Evolutionary conservation across 257 asterid genomes (phyloP).

Genomic region (Vinca minor): DNA sequence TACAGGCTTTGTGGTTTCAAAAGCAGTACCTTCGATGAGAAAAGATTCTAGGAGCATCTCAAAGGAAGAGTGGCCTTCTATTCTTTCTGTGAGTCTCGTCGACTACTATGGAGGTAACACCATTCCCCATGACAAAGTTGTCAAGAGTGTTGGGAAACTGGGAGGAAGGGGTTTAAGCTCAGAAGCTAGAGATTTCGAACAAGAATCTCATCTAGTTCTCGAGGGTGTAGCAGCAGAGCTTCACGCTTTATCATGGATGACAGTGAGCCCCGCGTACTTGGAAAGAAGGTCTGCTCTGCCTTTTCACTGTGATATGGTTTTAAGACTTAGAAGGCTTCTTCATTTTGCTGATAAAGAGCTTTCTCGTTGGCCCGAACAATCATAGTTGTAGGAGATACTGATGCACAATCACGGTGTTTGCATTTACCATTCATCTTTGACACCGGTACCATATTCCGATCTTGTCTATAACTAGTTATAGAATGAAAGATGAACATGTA

Average conservation of each 20-base stretch:
- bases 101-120: slow-evolving; percentile 80
- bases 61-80: slow-evolving; percentile 96
- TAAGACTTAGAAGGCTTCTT: slow-evolving; percentile 85
- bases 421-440: not conserved
- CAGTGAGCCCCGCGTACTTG: slow-evolving; percentile 78
- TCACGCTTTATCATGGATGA: slow-evolving; percentile 98
- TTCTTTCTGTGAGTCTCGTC: slow-evolving; percentile 68
- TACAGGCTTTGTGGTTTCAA: slow-evolving; percentile 84
- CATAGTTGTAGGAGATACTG: slow-evolving; percentile 17
- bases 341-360: slow-evolving; percentile 91
- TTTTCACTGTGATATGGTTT: slow-evolving; percentile 88
- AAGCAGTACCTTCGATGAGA: slow-evolving; percentile 87
- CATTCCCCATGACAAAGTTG: slow-evolving; percentile 46
- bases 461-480: not conserved
- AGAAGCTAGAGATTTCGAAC: slow-evolving; percentile 58
- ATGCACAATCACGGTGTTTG: not conserved
- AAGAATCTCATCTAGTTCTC: slow-evolving; percentile 55
- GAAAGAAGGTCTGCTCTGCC: slow-evolving; percentile 88
- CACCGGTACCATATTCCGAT: too few species aligned
- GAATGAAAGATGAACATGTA: not conserved
- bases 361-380: slow-evolving; percentile 61
- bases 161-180: slow-evolving; percentile 49
- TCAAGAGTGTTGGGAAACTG: slow-evolving; percentile 43
- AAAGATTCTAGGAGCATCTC: slow-evolving; percentile 48
- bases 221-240: slow-evolving; percentile 87